A percentile compares a stretch with the other conserved stretches of the same genome.
These are phyloP conservation scores for Heterobasidion irregulare DNA, from an alignment of 1,284 basidiomycete genomes.

Conservation along the genomic window DNA sequence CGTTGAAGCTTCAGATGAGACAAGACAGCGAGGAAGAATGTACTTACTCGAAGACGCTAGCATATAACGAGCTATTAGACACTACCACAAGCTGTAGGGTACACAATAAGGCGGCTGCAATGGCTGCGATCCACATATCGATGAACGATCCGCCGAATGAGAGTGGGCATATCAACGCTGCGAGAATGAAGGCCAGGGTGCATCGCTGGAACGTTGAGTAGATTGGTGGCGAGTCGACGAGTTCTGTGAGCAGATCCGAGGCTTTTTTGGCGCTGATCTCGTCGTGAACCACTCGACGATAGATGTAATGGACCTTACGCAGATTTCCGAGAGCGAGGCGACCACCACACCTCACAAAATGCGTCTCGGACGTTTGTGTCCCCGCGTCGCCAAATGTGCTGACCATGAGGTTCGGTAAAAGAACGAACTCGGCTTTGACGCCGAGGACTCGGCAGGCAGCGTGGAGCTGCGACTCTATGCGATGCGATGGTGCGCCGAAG, in stretches of 20 bases:
- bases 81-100: conserved; percentile 68
- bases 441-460: conserved; percentile 79
- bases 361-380: conserved; percentile 71
- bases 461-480: conserved; percentile 58
- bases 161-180: conserved; percentile 70
- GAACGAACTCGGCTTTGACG: conserved; percentile 75
- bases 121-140: conserved; percentile 75
- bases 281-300: conserved; percentile 76
- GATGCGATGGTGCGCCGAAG: conserved; percentile 66
- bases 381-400: conserved; percentile 78
- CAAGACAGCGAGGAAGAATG: conserved; percentile 1
- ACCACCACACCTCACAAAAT: conserved; percentile 73
- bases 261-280: conserved; percentile 75
- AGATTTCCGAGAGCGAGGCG: conserved; percentile 69
- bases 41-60: conserved; percentile 84
- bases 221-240: conserved; percentile 46
- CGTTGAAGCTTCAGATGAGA: neutral
- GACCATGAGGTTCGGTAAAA: conserved; percentile 76
- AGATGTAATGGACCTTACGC: conserved; percentile 70
- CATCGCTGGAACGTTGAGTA: conserved; percentile 57
- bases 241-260: conserved; percentile 35
- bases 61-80: conserved; percentile 69
- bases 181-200: conserved; percentile 60
- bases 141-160: conserved; percentile 81
- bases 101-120: conserved; percentile 55